Conservation (phyloP, 139 green algal genomes). For the Haematococcus sp. region DNA sequence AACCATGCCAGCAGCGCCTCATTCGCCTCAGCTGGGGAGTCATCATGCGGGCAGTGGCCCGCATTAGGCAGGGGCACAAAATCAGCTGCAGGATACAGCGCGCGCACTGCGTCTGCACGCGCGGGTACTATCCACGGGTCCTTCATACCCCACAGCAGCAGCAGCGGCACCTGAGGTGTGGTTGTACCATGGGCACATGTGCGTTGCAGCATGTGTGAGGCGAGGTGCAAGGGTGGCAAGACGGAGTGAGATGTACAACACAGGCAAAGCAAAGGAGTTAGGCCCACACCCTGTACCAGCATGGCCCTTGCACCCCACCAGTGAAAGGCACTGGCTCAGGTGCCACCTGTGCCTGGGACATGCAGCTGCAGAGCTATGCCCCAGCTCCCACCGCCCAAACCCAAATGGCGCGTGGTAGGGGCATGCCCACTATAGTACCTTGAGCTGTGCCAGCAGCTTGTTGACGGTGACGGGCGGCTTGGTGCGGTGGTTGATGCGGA, state of each 20-base stretch:
- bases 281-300: no score
- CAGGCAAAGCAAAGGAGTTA: no score
- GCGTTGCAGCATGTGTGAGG: no score
- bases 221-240: no score
- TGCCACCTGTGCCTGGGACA: no score
- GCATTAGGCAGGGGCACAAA: slow-evolving; percentile 42
- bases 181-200: no score
- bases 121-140: slow-evolving; percentile 79
- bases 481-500: slow-evolving; percentile 61
- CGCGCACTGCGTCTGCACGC: slow-evolving; percentile 52
- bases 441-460: slow-evolving; percentile 44
- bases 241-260: no score
- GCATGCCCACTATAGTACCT: slow-evolving; percentile 2
- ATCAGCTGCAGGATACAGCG: slow-evolving; percentile 64
- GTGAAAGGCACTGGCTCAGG: no score
- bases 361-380: no score
- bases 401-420: no score
- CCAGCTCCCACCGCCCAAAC: no score
- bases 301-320: no score
- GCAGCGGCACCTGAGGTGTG: slow-evolving; percentile 54
- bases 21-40: slow-evolving; percentile 55
- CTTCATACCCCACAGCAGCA: slow-evolving; percentile 69
- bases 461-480: slow-evolving; percentile 47
- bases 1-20: slow-evolving; percentile 50
- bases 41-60: slow-evolving; percentile 78